phyloP scores from a whole-genome alignment of 192 early-diverging fungal genomes.

The Coemansia sp. region DNA sequence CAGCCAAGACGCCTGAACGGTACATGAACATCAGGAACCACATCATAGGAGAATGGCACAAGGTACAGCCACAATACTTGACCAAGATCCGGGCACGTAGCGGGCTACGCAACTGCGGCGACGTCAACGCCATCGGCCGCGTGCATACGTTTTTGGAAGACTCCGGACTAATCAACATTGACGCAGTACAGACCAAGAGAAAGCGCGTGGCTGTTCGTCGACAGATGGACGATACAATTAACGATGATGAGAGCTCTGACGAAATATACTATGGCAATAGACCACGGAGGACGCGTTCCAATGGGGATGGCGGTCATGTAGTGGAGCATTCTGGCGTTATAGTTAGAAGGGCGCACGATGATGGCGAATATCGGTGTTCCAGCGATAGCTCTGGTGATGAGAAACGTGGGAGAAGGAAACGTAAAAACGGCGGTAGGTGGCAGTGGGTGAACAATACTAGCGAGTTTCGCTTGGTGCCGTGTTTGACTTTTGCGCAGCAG shows the following conservation, averaged over 20 bases:
- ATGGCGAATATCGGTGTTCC: conserved; percentile 35
- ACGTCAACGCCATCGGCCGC: conserved; percentile 90
- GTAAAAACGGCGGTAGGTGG: conserved; percentile 5
- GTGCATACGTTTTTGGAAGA: conserved; percentile 84
- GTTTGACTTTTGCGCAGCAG: conserved; percentile 3
- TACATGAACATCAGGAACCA: conserved; percentile 89
- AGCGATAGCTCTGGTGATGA: neutral
- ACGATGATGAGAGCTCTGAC: neutral
- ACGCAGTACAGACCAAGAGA: conserved; percentile 38
- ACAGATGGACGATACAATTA: neutral
- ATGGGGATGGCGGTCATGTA: conserved; percentile 26
- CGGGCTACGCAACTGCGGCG: conserved; percentile 79
- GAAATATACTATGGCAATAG: neutral
- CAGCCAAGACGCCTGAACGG: conserved; percentile 82
- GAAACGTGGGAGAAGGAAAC: neutral
- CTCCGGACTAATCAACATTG: conserved; percentile 77
- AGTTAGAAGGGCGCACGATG: conserved; percentile 30
- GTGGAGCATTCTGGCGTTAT: conserved; percentile 33
- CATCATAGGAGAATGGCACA: conserved; percentile 80
- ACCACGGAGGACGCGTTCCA: neutral
- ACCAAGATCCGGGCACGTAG: conserved; percentile 80
- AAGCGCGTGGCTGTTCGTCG: neutral
- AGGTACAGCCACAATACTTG: conserved; percentile 68
- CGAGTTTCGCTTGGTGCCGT: conserved; percentile 50
- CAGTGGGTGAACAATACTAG: conserved; percentile 13